Evolutionary conservation across 1,284 basidiomycete species (phyloP).

Genomic region (Marasmius tenuissimus): DNA sequence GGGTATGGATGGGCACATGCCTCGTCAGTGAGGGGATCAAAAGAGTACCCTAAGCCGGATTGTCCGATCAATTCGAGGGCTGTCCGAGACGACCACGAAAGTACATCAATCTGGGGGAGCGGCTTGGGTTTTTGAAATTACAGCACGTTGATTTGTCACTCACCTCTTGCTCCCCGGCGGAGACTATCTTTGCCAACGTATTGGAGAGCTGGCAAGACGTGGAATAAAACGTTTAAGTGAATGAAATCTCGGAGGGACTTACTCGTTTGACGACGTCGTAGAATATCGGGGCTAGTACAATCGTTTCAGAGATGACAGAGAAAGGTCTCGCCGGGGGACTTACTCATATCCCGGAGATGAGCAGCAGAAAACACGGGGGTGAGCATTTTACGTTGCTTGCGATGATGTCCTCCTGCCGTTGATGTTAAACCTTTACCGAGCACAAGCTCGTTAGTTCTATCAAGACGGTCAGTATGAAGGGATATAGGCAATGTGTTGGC

Average conservation of each 20-base stretch:
- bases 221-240: too few species aligned
- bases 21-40: conserved; percentile 31
- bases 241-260: neutral
- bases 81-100: conserved; percentile 15
- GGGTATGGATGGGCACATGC: conserved; percentile 26
- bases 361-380: conserved; percentile 13
- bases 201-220: neutral
- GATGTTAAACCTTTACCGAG: conserved; percentile 3
- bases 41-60: conserved; percentile 39
- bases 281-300: conserved; percentile 7
- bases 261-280: conserved; percentile 1
- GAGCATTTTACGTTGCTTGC: conserved; percentile 11
- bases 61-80: conserved; percentile 28
- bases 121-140: neutral
- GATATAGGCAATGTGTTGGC: neutral
- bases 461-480: neutral
- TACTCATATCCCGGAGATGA: conserved; percentile 12
- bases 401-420: conserved; percentile 8
- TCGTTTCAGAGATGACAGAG: neutral
- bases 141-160: neutral
- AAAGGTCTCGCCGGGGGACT: neutral
- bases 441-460: neutral
- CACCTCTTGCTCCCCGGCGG: neutral
- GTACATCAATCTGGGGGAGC: conserved; percentile 7
- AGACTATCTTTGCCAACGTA: neutral